phyloP scores from a whole-genome alignment of 805 yeast genomes.

The Wickerhamiella qilinensis region DNA sequence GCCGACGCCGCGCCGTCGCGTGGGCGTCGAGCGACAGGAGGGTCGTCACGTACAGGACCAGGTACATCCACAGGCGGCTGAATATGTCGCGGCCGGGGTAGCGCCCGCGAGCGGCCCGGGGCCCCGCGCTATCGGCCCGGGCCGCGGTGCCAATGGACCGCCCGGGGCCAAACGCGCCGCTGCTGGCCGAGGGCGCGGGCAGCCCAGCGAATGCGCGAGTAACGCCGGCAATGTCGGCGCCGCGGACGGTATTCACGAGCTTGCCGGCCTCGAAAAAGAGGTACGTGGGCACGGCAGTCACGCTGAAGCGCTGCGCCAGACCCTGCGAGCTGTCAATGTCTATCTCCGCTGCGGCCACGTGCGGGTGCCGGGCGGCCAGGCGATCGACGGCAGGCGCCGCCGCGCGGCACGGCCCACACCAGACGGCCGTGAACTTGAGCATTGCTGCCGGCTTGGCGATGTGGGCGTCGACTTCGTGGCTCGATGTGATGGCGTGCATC shows the following conservation, averaged over 20 bases:
- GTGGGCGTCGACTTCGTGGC: constrained; percentile 1
- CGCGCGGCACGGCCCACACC: constrained; percentile 98
- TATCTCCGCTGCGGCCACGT: constrained; percentile 63
- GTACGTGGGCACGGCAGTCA: constrained; percentile 50
- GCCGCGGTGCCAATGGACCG: too few species aligned
- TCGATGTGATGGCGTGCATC: neutral
- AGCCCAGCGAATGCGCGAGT: constrained; percentile 5
- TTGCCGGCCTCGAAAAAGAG: constrained; percentile 65
- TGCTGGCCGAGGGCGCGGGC: too few species aligned
- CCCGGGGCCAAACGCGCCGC: too few species aligned
- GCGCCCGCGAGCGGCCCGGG: too few species aligned
- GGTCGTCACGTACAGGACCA: neutral
- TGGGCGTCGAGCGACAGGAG: neutral
- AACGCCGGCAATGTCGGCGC: constrained; percentile 15
- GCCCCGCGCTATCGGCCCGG: too few species aligned
- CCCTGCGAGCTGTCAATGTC: constrained; percentile 71
- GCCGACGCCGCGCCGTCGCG: neutral
- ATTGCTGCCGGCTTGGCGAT: constrained; percentile 58
- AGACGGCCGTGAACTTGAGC: constrained; percentile 72
- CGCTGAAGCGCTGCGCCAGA: constrained; percentile 50
- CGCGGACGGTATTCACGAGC: constrained; percentile 33
- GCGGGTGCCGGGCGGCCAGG: constrained; percentile 37
- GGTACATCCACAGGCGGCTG: neutral
- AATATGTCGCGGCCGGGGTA: too few species aligned
- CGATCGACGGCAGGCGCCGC: constrained; percentile 86